phyloP scores from a whole-genome alignment of 768 basidiomycete genomes.

The Chalciporus chontae region DNA sequence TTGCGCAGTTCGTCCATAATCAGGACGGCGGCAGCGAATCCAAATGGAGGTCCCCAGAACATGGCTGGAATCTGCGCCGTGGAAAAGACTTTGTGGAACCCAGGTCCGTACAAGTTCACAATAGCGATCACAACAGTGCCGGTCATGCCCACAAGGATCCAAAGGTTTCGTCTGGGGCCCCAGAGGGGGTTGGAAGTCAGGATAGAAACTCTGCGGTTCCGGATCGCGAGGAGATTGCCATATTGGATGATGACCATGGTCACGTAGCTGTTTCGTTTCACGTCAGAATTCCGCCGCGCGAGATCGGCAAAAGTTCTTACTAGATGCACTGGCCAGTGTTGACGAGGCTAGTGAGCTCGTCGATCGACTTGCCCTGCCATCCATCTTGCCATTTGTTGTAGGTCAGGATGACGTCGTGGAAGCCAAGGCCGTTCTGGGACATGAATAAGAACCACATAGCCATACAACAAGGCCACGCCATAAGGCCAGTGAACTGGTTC shows the following conservation, averaged over 20 bases:
- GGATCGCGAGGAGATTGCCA: conserved; percentile 39
- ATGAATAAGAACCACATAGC: conserved; percentile 40
- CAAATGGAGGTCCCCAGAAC: conserved; percentile 49
- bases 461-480: conserved; percentile 47
- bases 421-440: conserved; percentile 35
- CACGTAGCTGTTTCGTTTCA: conserved; percentile 35
- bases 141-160: conserved; percentile 36
- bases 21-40: conserved; percentile 40
- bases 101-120: conserved; percentile 42
- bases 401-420: conserved; percentile 37
- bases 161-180: conserved; percentile 43
- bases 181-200: conserved; percentile 43
- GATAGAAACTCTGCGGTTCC: conserved; percentile 43
- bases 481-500: conserved; percentile 40
- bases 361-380: conserved; percentile 31
- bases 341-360: conserved; percentile 34
- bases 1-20: conserved; percentile 44
- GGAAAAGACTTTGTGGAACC: conserved; percentile 40
- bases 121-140: conserved; percentile 42
- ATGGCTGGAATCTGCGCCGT: conserved; percentile 43
- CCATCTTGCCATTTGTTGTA: conserved; percentile 39
- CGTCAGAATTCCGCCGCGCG: not conserved
- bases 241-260: conserved; percentile 48
- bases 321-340: conserved; percentile 44
- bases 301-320: conserved; percentile 24